These are phyloP conservation scores for Didymellaceae sp. DNA, from an alignment of 2,329 filamentous ascomycete species.

Conservation along the genomic window DNA sequence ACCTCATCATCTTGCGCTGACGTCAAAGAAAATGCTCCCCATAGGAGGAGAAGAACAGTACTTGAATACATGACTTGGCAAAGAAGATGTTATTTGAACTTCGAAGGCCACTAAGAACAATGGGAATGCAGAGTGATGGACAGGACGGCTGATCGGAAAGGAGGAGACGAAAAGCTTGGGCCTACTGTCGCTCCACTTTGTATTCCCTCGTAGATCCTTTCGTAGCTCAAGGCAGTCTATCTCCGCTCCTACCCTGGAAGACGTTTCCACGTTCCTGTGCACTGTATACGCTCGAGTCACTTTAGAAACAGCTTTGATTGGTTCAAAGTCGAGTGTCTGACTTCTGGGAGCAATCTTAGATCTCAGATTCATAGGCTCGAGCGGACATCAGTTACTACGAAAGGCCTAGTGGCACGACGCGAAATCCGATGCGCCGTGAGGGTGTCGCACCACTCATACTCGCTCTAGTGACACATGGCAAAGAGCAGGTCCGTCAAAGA, in stretches of 20 bases:
- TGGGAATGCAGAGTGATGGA: too few relatives aligned
- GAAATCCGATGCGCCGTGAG: too few relatives aligned
- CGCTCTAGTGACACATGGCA: too few relatives aligned
- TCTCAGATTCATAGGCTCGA: neutral
- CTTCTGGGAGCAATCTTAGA: neutral
- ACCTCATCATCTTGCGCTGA: slow-evolving; percentile 5
- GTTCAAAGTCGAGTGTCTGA: neutral
- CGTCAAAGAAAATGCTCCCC: slow-evolving; percentile 5
- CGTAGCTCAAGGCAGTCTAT: neutral
- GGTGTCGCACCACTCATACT: too few relatives aligned
- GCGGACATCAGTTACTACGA: neutral
- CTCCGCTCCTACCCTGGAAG: neutral
- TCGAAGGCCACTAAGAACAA: too few relatives aligned
- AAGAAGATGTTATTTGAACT: too few relatives aligned
- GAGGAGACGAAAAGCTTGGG: neutral
- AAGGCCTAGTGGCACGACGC: too few relatives aligned
- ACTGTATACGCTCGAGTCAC: neutral
- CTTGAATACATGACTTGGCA: slow-evolving; percentile 2
- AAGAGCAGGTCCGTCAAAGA: too few relatives aligned
- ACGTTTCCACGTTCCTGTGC: neutral
- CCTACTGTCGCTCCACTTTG: neutral
- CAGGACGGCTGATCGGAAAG: too few relatives aligned
- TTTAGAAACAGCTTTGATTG: neutral
- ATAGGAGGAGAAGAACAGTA: slow-evolving; percentile 4
- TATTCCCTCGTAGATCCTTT: neutral